phyloP scores from a whole-genome alignment of 2,329 filamentous ascomycete species.

The Sclerotinia trifoliorum region DNA sequence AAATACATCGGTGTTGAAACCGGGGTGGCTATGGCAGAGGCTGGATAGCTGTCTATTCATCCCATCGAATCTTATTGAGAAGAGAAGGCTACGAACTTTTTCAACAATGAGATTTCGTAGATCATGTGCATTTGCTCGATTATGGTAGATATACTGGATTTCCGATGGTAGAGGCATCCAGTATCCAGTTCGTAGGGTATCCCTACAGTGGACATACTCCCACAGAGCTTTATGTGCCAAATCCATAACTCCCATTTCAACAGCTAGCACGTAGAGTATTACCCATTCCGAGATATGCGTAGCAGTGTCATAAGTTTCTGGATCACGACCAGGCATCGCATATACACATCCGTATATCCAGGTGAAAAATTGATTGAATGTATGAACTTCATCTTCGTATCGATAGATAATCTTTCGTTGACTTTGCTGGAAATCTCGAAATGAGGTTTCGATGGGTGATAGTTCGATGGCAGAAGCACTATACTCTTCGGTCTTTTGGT shows the following conservation, averaged over 20 bases:
- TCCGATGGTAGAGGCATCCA: slow-evolving; percentile 10
- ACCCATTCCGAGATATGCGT: slow-evolving; percentile 17
- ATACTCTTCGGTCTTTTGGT: neutral
- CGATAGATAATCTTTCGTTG: neutral
- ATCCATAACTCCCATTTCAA: slow-evolving; percentile 2
- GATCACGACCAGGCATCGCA: neutral
- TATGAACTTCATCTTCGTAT: slow-evolving; percentile 1
- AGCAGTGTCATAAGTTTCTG: neutral
- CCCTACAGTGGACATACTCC: slow-evolving; percentile 1
- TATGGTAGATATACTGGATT: slow-evolving; percentile 13
- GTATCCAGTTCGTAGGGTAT: neutral
- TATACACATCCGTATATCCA: neutral
- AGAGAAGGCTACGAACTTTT: neutral
- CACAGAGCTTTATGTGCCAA: slow-evolving; percentile 1
- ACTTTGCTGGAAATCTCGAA: neutral
- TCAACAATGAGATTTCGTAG: neutral
- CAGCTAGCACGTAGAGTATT: neutral
- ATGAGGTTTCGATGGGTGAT: neutral
- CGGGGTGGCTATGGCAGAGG: neutral
- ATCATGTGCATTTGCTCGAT: neutral
- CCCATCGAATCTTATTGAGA: neutral
- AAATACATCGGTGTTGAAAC: neutral
- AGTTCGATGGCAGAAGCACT: neutral
- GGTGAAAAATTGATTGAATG: slow-evolving; percentile 15
- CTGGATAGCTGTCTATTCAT: neutral